Conservation (phyloP, 352 stramenopile species). For the Phytophthora tentaculata region DNA sequence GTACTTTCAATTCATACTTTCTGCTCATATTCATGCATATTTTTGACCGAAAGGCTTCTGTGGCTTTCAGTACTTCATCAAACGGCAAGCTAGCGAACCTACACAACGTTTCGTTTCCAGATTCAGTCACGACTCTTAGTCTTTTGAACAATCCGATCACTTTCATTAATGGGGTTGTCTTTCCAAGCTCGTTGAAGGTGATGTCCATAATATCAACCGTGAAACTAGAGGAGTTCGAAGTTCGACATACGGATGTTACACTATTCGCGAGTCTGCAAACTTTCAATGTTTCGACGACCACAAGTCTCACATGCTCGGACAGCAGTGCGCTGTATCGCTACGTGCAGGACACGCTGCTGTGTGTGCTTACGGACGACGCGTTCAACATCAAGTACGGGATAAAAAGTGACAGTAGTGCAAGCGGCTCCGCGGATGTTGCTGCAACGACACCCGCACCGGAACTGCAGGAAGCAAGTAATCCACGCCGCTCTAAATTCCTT, state of each 20-base stretch:
- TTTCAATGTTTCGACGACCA: conserved; percentile 45
- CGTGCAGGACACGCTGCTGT: conserved; percentile 52
- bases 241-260: conserved; percentile 40
- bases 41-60: not conserved
- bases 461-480: conserved; percentile 28
- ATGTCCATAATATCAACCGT: conserved; percentile 34
- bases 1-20: not conserved
- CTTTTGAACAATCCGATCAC: conserved; percentile 46
- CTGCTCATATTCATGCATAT: not conserved
- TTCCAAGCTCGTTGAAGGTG: conserved; percentile 33
- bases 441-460: conserved; percentile 5
- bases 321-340: conserved; percentile 32
- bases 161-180: conserved; percentile 41
- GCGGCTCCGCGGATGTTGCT: conserved; percentile 8
- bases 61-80: conserved; percentile 24
- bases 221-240: conserved; percentile 48
- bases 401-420: conserved; percentile 10
- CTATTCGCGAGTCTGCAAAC: conserved; percentile 32
- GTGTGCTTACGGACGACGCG: conserved; percentile 42
- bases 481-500: conserved; percentile 46
- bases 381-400: conserved; percentile 46
- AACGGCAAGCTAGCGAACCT: conserved; percentile 37
- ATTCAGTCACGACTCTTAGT: conserved; percentile 39
- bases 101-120: conserved; percentile 43
- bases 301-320: conserved; percentile 43